Base-by-base conservation (phyloP, 345 rosid species). In the Psidium guajava region DNA sequence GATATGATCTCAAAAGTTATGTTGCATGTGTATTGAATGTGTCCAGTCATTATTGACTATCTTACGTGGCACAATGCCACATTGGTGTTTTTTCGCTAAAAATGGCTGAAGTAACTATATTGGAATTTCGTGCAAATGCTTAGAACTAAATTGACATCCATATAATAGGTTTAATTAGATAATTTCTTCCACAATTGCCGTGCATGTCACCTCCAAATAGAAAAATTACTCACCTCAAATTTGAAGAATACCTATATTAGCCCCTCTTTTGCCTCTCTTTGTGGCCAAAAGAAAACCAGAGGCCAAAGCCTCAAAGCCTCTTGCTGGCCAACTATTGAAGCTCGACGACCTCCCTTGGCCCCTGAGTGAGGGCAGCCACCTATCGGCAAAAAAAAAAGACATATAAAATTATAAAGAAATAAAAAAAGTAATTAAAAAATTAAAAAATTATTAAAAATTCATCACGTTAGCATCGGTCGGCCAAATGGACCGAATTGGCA, bases 21-120 rank as follows among this genome's bases (percentile, higher is more conserved):
- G 36, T 36, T 3, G 36, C 36, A 36, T 36, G 36, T 36, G 75
- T 4, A 8, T 20, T 64, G 22, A 64, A 64, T 32, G 0, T 32
- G 75, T 0, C 18, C 5, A 64, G 6, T 64, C 1, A 64, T 27
- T 14, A 1, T 0, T 0, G 0, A 2, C 0, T 3, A 1, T 16
- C 3, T 16, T 64, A 28, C 18, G 0, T 61, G 22, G 1, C 40
- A 64, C 0, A 3, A 0, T 9, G 8, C 1, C 3, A 14, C 0
- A 6, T 32, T 0, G 8, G 0, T 15, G 5, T 6, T 28, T 64
- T 0, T 3, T 4, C 0, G 3, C 12, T 0, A 64, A 64, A 64
- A 15, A 32, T 64, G 1, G 4, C 8, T 5, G 4, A 64, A 64
- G 9, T 36, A 2, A 64, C 0, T 16, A 1, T 8, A 7, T 32